Percentiles rank a stretch among this genome's conserved stretches.
phyloP scores from a whole-genome alignment of 2,329 filamentous ascomycete genomes.

The Akanthomyces muscarius region DNA sequence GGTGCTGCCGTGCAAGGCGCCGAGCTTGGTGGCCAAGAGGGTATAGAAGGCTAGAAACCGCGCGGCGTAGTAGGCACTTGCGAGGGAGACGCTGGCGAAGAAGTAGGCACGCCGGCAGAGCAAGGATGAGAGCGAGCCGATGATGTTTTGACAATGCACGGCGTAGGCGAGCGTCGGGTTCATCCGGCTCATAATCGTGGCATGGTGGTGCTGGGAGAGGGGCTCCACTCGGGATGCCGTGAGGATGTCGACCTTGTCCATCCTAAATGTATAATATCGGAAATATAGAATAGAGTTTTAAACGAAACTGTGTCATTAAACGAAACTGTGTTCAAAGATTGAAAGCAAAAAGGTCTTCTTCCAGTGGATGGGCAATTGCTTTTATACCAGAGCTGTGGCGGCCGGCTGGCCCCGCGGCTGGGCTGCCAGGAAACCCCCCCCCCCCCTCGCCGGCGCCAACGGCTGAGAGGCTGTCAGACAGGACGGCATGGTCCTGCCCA shows the following conservation, averaged over 20 bases:
- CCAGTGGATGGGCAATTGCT: background rate
- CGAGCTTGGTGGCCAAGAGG: constrained; percentile 27
- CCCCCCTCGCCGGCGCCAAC: too few species aligned
- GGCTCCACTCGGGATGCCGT: constrained; percentile 34
- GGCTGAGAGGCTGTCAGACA: background rate
- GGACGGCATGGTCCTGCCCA: background rate
- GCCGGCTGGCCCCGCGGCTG: background rate
- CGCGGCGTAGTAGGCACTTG: constrained; percentile 24
- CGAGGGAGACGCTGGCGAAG: constrained; percentile 27
- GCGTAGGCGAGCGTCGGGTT: constrained; percentile 33
- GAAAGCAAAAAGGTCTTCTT: background rate
- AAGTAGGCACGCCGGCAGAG: constrained; percentile 31
- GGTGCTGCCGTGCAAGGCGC: constrained; percentile 28
- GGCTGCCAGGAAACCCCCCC: too few species aligned
- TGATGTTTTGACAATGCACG: constrained; percentile 32
- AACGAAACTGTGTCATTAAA: background rate
- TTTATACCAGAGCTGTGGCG: background rate
- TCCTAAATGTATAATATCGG: constrained; percentile 13
- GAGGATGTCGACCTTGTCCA: constrained; percentile 37
- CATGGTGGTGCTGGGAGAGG: constrained; percentile 2
- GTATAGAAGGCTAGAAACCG: constrained; percentile 26
- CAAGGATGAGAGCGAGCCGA: constrained; percentile 30
- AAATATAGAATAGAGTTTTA: background rate
- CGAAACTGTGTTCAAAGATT: background rate
- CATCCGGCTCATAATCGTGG: constrained; percentile 28